Conservation (phyloP, 371 early-diverging fungal genomes). For the Rhizopus delemar region DNA sequence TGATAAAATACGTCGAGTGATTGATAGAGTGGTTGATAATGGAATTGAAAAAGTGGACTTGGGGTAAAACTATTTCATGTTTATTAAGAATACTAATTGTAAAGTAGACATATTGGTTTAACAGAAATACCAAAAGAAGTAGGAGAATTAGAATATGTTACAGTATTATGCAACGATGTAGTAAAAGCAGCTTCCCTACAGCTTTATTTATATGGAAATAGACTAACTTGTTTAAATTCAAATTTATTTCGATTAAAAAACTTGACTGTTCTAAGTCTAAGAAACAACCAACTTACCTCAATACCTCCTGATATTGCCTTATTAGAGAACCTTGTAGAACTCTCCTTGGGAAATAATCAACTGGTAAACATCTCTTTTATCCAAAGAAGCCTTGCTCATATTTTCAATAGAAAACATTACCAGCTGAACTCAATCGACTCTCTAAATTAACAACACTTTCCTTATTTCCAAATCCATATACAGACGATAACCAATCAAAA, state of each 20-base stretch:
- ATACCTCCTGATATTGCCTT: slow-evolving; percentile 60
- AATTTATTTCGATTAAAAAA: slow-evolving; percentile 50
- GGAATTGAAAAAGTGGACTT: slow-evolving; percentile 56
- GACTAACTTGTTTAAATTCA: slow-evolving; percentile 39
- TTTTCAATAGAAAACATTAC: slow-evolving; percentile 27
- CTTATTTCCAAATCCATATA: slow-evolving; percentile 40
- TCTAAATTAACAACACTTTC: slow-evolving; percentile 29
- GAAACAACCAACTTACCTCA: slow-evolving; percentile 46
- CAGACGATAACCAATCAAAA: slow-evolving; percentile 1
- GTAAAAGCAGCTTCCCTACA: slow-evolving; percentile 50
- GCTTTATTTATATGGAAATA: slow-evolving; percentile 53
- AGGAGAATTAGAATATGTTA: slow-evolving; percentile 51
- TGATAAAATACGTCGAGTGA: slow-evolving; percentile 46
- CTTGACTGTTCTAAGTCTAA: slow-evolving; percentile 56
- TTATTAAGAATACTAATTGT: not conserved
- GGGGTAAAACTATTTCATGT: slow-evolving; percentile 34
- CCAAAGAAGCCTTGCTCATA: no score
- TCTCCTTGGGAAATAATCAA: slow-evolving; percentile 60
- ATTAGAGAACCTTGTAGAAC: slow-evolving; percentile 57
- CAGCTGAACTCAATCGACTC: slow-evolving; percentile 36
- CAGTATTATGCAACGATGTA: slow-evolving; percentile 51
- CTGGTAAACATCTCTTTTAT: slow-evolving; percentile 34
- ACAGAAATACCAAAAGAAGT: slow-evolving; percentile 57
- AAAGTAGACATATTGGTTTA: slow-evolving; percentile 44
- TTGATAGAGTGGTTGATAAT: slow-evolving; percentile 56